These are phyloP conservation scores for Zasmidium citrigriseum DNA, from an alignment of 2,329 filamentous ascomycete species.

Conservation along the genomic window DNA sequence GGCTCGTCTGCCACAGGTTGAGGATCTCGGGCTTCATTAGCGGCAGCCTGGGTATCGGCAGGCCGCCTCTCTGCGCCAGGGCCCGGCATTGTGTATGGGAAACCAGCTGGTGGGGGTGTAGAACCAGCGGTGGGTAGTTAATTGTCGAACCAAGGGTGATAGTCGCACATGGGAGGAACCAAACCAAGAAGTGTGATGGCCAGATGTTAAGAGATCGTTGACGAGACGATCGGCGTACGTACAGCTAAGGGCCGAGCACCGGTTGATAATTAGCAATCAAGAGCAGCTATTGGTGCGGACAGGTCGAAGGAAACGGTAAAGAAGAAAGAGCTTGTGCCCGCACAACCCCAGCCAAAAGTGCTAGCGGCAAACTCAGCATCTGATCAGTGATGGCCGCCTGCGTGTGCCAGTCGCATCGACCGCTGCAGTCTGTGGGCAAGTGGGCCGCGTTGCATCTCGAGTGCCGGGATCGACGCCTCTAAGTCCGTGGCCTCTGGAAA, in stretches of 20 bases:
- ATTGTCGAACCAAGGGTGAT: background rate
- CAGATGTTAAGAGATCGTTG: background rate
- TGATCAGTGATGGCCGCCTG: background rate
- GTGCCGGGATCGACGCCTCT: background rate
- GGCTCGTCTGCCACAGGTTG: constrained; percentile 45
- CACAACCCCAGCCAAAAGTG: background rate
- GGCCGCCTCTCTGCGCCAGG: constrained; percentile 20
- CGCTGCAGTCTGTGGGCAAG: background rate
- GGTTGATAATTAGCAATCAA: constrained; percentile 1
- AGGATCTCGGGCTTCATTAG: constrained; percentile 31
- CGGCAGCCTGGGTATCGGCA: constrained; percentile 15
- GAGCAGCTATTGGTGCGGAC: constrained; percentile 5
- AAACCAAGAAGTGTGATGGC: background rate
- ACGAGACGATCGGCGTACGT: background rate
- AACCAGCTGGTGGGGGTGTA: background rate
- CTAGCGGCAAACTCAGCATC: constrained; percentile 5
- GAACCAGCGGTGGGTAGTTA: background rate
- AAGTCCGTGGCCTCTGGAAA: no score
- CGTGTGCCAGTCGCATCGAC: background rate
- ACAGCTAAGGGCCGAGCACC: constrained; percentile 9
- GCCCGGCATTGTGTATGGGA: constrained; percentile 17
- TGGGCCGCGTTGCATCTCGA: background rate
- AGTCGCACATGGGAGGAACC: background rate
- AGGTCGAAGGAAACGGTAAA: background rate
- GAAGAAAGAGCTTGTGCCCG: constrained; percentile 4